Conservation (phyloP, 768 basidiomycete genomes). For the Collybia sp. region DNA sequence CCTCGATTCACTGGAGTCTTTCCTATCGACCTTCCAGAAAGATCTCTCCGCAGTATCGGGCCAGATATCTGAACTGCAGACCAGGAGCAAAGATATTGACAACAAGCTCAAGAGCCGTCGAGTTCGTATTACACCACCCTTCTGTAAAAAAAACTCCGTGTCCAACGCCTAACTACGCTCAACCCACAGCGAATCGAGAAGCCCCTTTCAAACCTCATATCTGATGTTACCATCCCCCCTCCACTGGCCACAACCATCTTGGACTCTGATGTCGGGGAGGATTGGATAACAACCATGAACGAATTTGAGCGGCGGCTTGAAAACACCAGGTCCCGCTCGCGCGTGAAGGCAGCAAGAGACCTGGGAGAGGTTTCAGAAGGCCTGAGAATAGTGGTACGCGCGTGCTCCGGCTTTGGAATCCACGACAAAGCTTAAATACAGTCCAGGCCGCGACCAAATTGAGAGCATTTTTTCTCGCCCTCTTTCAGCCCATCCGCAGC, state of each 20-base stretch:
- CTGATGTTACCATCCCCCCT: constrained; percentile 82
- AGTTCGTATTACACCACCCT: constrained; percentile 46
- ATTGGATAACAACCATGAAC: constrained; percentile 82
- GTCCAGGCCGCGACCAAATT: constrained; percentile 84
- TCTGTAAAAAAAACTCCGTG: neutral
- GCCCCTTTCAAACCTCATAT: constrained; percentile 76
- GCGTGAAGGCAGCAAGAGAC: constrained; percentile 86
- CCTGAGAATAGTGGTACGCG: constrained; percentile 78
- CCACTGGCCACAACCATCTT: constrained; percentile 69
- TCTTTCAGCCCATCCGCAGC: constrained; percentile 77
- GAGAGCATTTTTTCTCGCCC: constrained; percentile 76
- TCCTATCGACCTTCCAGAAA: constrained; percentile 92
- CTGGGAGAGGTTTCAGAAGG: constrained; percentile 82
- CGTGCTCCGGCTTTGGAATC: neutral
- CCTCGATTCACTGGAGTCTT: constrained; percentile 83
- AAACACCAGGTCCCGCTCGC: constrained; percentile 62
- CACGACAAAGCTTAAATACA: neutral
- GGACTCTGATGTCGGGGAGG: constrained; percentile 79
- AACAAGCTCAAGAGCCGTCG: constrained; percentile 76
- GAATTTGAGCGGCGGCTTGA: constrained; percentile 77
- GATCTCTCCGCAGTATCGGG: constrained; percentile 94
- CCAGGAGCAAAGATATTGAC: constrained; percentile 88
- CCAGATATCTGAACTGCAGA: constrained; percentile 92
- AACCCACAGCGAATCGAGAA: constrained; percentile 78
- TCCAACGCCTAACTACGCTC: neutral